phyloP scores from a whole-genome alignment of 768 basidiomycete genomes.

The Macrolepiota fuliginosa region DNA sequence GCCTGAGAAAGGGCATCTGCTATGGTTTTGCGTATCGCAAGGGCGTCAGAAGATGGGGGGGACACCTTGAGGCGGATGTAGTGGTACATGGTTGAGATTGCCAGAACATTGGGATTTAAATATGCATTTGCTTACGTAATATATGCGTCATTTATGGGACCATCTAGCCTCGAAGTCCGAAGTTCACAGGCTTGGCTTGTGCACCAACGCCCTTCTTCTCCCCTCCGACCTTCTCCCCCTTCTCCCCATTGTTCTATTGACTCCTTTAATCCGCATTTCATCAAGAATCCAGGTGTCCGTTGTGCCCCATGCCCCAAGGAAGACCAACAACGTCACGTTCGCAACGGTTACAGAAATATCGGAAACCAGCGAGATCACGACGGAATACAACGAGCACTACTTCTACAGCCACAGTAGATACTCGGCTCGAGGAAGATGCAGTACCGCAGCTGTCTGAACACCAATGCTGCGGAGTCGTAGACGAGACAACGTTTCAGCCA shows the following conservation, averaged over 20 bases:
- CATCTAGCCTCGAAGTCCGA: not conserved
- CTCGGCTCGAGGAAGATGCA: not conserved
- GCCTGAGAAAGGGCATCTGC: constrained; percentile 8
- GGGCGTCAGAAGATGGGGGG: not conserved
- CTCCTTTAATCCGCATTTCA: not conserved
- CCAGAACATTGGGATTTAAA: not conserved
- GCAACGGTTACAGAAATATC: constrained; percentile 6
- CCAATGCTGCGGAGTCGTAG: constrained; percentile 51
- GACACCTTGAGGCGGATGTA: constrained; percentile 10
- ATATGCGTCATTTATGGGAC: not conserved
- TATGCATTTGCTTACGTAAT: constrained; percentile 1
- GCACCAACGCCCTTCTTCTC: no score
- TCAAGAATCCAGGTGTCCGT: no score
- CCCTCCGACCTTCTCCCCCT: not conserved
- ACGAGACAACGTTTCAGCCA: constrained; percentile 39
- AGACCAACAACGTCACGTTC: not conserved
- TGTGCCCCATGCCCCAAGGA: not conserved
- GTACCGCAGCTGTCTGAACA: constrained; percentile 13
- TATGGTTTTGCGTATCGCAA: constrained; percentile 8
- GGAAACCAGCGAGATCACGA: not conserved
- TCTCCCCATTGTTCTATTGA: not conserved
- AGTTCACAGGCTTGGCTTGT: no score
- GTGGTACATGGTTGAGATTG: constrained; percentile 4
- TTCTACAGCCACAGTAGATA: not conserved
- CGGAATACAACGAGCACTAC: not conserved